Evolutionary conservation across 768 basidiomycete genomes (phyloP), one percentile per base, ranked within the genome.

Genomic region (Xerocomellus intermedius): DNA sequence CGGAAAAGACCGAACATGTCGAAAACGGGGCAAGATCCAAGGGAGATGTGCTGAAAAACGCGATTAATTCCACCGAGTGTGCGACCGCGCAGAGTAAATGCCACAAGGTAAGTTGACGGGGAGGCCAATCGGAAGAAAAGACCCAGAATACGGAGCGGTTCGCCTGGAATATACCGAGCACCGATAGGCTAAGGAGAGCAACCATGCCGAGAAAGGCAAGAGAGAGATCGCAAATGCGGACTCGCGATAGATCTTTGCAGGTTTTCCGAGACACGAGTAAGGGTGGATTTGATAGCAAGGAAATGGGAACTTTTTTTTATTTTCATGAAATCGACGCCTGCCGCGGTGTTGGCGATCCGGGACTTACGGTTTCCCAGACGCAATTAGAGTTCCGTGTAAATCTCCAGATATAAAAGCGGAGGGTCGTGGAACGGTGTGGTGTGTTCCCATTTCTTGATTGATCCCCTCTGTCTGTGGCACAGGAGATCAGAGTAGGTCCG

Each of bases 51-150:
- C 73, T 70, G 73, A 64, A 61, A 64, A 51, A 55, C 16, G 42
- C 48, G 33, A 56, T 58, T 69, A 70, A 63, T 62, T 66, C 70
- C 66, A 66, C 70, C 60, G 68, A 57, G 56, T 64, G 68, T 69
- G 70, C 56, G 68, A 70, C 45, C 53, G 36, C 33, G 46, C 21
- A 61, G 55, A 57, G 59, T 54, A 43, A 58, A 66, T 72, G 63
- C 69, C 77, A 79, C 73, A 74, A 74, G 75, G 74, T 67, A 48
- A n/a, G 52, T 51, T 59, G 62, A 64, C 48, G 57, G n/a, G n/a
- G 56, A 63, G 60, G 56, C 78, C 77, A 82, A 82, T 82, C 80
- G 80, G 82, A 74, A 67, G 59, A 55, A 59, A 62, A 59, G 71
- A 68, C 59, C 68, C 54, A 65, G 62, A 67, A 64, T 62, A 79